Base-by-base conservation (phyloP, 768 basidiomycete genomes). In the Dioszegia hungarica region DNA sequence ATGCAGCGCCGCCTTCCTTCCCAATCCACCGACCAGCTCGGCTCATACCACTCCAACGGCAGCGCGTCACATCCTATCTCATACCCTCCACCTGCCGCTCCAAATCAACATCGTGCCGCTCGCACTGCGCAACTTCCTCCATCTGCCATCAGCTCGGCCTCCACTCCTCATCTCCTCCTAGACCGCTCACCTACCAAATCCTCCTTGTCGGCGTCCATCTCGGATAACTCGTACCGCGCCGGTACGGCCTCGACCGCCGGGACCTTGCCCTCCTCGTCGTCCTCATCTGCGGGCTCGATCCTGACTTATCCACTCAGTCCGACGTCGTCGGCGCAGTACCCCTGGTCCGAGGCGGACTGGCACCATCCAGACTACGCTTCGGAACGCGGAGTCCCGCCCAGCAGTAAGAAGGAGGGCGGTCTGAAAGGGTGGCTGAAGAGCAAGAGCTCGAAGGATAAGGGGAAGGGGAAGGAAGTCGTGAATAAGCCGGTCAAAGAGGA, bases 371-470 rank as follows among this genome's bases (percentile, higher is more conserved):
- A 51, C 25, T 27, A 19, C 22, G 17, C 49, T 24, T 25, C 36
- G 24, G 4, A n/a, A n/a, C 20, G 20, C 20, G 36, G 45, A 17
- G 3, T 33, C 31, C 17, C 20, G 2, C 11, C n/a, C 25, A n/a
- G 24, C 5, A 24, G 36, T 43, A 31, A 33, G 29, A 31, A 29
- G 49, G 15, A 27, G 22, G 49, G 34, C 14, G 49, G 49, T 12
- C 24, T 51, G 22, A 51, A 51, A 20, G 49, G 36, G n/a, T 51
- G 49, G 49, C 25, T 36, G 11, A 51, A 38, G 22, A 51, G 28
- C 20, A 51, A 38, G 22, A 51, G 28, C 20, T 8, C 20, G 11
- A 27, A 25, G 25, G 37, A 37, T 6, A 51, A 51, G 24, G 20
- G 14, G 34, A 20, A 27, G 22, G 49, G 36, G 20, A 51, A 51